These are phyloP conservation scores for Pseudopyricularia javanii DNA, from an alignment of 2,329 filamentous ascomycete genomes.

Conservation along the genomic window DNA sequence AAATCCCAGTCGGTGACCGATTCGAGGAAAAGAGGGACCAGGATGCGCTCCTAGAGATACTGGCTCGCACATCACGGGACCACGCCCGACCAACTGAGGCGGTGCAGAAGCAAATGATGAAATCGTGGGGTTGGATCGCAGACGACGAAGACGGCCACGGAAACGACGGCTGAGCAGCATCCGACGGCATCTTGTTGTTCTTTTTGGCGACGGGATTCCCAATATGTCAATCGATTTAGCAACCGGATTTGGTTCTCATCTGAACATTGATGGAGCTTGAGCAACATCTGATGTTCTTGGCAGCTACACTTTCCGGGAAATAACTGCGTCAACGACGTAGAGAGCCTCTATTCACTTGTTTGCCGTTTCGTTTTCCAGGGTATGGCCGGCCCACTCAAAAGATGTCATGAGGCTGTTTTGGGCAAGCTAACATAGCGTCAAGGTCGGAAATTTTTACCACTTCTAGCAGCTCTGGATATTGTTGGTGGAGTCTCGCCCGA, in stretches of 20 bases:
- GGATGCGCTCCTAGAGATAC: conserved; percentile 15
- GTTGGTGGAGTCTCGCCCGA: neutral
- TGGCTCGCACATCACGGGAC: conserved; percentile 15
- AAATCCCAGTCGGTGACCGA: conserved; percentile 15
- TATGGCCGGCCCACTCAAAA: neutral
- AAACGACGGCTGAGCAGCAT: neutral
- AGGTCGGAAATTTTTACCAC: neutral
- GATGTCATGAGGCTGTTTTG: neutral
- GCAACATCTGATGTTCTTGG: too few relatives aligned
- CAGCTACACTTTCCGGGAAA: too few relatives aligned
- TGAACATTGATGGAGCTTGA: too few relatives aligned
- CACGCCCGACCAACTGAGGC: conserved; percentile 18
- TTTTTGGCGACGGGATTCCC: too few relatives aligned
- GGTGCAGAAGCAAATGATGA: conserved; percentile 16
- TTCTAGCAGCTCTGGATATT: neutral
- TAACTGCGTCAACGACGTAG: too few relatives aligned
- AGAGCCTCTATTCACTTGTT: neutral
- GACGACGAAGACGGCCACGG: neutral
- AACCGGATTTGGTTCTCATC: too few relatives aligned
- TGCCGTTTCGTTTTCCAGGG: neutral
- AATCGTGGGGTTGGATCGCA: conserved; percentile 13
- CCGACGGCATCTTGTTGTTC: too few relatives aligned
- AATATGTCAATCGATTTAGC: too few relatives aligned
- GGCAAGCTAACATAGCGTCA: neutral
- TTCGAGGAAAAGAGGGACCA: conserved; percentile 16